Percentiles rank a stretch among this genome's conserved stretches.
phyloP scores from a whole-genome alignment of 106 monocot species.

The Apostasia shenzhenica region DNA sequence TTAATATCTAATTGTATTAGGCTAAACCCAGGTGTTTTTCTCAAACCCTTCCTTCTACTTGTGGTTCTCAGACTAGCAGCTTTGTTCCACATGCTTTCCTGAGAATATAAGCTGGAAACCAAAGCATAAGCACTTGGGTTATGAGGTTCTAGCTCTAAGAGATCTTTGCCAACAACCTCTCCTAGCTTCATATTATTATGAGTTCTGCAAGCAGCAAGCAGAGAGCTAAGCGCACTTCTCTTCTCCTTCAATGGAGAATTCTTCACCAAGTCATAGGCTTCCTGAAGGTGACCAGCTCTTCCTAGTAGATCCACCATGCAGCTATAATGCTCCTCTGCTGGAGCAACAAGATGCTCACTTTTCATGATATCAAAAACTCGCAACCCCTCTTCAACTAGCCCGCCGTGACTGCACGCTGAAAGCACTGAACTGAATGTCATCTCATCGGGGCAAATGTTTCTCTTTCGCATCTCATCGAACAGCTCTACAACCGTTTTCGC shows the following conservation, averaged over 20 bases:
- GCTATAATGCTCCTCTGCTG: constrained; percentile 41
- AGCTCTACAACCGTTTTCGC: constrained; percentile 27
- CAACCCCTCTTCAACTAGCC: constrained; percentile 52
- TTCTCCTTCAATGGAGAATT: constrained; percentile 20
- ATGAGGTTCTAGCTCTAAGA: constrained; percentile 31
- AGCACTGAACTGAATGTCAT: constrained; percentile 46
- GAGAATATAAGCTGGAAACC: constrained; percentile 36
- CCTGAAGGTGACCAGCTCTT: constrained; percentile 44
- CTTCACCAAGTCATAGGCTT: constrained; percentile 39
- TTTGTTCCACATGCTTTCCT: constrained; percentile 36
- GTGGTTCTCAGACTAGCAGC: constrained; percentile 25
- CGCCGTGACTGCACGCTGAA: constrained; percentile 60
- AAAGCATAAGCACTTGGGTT: constrained; percentile 32
- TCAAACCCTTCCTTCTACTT: constrained; percentile 22
- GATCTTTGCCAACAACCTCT: constrained; percentile 28
- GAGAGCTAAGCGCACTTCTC: constrained; percentile 28
- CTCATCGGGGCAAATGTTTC: constrained; percentile 37
- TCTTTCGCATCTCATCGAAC: constrained; percentile 35
- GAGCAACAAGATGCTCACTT: constrained; percentile 19
- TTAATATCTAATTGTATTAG: constrained; percentile 8
- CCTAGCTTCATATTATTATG: constrained; percentile 39
- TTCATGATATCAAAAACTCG: constrained; percentile 38
- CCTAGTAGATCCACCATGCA: constrained; percentile 62
- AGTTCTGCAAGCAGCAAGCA: constrained; percentile 49
- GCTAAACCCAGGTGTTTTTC: constrained; percentile 39